Base-by-base conservation (phyloP, 345 rosid genomes). In the Hevea brasiliensis region DNA sequence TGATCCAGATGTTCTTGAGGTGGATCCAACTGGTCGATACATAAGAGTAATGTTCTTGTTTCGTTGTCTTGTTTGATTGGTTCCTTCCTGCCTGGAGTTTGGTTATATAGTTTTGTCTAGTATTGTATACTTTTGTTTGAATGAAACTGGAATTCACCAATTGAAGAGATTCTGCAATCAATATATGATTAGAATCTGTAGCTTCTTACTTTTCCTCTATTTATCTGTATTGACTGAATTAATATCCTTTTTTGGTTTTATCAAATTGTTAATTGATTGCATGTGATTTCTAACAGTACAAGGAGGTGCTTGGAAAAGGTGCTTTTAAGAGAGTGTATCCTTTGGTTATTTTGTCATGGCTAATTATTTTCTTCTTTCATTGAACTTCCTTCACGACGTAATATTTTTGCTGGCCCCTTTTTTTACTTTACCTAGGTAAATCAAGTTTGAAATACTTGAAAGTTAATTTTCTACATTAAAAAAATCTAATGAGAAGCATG, bases 241-340 rank as follows among this genome's bases (percentile, higher is more conserved):
- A 62, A 35, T 32, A 12, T 12, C 27, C 10, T 51, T 29, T 17
- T 40, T 56, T 42, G n/a, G 47, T 37, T 18, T 40, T 40, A 9
- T 61, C 17, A n/a, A n/a, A n/a, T 42, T 41, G 45, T 68, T 35
- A 12, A 4, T 50, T 75, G 65, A 57, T 42, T 42, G 1, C 72
- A 51, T 65, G 18, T 76, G 84, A 47, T 47, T 69, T 57, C 75
- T 68, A 65, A 61, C 91, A 90, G 95, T 90, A 88, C 69, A 88
- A 84, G 62, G 95, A 90, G 72, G 80, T 90, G 72, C 74, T 90
- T 13, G 92, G 92, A 41, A 87, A 84, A 78, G 96, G 96, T 55
- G 96, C 92, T 72, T 90, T 88, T 84, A 90, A 90, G 88, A 90
- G 87, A 18, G 96, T 81, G 96, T 90, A 90, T 88, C 87, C 89